Percentiles rank a stretch among this genome's conserved stretches.
These are phyloP conservation scores for Claviceps monticola DNA, from an alignment of 2,329 filamentous ascomycete genomes.

Conservation along the genomic window DNA sequence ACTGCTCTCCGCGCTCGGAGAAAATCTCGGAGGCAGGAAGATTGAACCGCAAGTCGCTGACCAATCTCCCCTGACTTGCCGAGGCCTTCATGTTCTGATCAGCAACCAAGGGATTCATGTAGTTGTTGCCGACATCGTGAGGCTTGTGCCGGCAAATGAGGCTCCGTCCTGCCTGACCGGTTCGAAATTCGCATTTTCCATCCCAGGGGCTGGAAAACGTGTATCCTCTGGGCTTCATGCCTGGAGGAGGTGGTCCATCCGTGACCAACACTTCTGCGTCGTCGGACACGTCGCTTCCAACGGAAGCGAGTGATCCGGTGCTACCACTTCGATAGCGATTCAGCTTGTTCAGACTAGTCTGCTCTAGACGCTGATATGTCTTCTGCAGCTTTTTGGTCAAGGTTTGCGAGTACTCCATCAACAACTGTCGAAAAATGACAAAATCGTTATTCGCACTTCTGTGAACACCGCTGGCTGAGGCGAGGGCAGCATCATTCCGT, in stretches of 20 bases:
- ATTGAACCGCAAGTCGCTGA: constrained; percentile 86
- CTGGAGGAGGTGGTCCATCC: constrained; percentile 1
- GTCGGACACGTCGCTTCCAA: background rate
- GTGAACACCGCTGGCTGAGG: background rate
- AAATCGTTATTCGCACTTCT: constrained; percentile 6
- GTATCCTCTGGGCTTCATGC: constrained; percentile 49
- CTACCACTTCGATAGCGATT: constrained; percentile 17
- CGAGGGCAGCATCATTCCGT: background rate
- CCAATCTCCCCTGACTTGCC: constrained; percentile 11
- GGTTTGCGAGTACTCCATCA: constrained; percentile 41
- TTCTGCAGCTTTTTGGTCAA: constrained; percentile 33
- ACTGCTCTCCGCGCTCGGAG: constrained; percentile 20
- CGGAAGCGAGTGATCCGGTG: constrained; percentile 17
- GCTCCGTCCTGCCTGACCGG: constrained; percentile 59
- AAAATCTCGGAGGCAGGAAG: constrained; percentile 49
- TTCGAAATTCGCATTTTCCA: constrained; percentile 72
- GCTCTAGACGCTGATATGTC: constrained; percentile 26
- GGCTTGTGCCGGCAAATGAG: constrained; percentile 64
- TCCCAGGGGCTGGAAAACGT: constrained; percentile 79
- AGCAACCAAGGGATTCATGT: constrained; percentile 29
- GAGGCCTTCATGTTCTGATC: constrained; percentile 12
- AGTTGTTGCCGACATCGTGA: constrained; percentile 23
- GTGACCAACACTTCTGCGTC: background rate
- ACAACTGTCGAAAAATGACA: constrained; percentile 34
- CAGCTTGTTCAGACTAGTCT: constrained; percentile 12